Percentiles rank a stretch among this genome's conserved stretches.
Evolutionary conservation across 108 stramenopile genomes (phyloP).

Genomic region (Nitzschia putrida): DNA sequence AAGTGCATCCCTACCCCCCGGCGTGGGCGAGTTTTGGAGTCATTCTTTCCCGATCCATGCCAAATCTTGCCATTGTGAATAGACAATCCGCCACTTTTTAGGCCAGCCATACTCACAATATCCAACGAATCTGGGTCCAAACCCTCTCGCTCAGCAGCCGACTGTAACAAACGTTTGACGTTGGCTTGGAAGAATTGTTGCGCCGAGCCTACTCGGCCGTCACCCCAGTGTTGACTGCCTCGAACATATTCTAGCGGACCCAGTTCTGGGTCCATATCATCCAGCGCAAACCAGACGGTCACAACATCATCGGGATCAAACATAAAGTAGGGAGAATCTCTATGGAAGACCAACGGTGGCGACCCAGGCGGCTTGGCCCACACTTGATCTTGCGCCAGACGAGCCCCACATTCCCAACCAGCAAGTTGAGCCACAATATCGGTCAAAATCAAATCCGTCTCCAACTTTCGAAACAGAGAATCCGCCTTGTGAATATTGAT

Average conservation of each 20-base stretch:
- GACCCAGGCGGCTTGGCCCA: conserved; percentile 82
- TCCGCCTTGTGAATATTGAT: conserved; percentile 84
- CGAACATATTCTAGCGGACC: conserved; percentile 79
- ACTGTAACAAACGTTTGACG: conserved; percentile 43
- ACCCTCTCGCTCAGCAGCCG: conserved; percentile 57
- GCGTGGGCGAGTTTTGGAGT: conserved; percentile 42
- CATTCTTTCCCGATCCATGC: conserved; percentile 79
- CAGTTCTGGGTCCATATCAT: conserved; percentile 79
- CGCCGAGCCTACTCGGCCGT: conserved; percentile 59
- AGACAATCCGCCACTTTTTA: conserved; percentile 63
- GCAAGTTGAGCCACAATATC: conserved; percentile 63
- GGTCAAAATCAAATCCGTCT: conserved; percentile 47
- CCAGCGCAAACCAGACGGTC: conserved; percentile 83
- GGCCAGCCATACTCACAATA: conserved; percentile 62
- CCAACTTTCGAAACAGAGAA: conserved; percentile 62
- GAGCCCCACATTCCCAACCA: conserved; percentile 68
- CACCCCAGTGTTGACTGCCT: conserved; percentile 73
- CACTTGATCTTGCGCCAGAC: conserved; percentile 82
- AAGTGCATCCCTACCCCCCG: conserved; percentile 82
- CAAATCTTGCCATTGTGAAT: conserved; percentile 80
- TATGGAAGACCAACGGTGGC: conserved; percentile 75
- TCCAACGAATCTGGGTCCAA: conserved; percentile 44
- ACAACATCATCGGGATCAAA: conserved; percentile 72
- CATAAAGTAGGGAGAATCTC: conserved; percentile 86
- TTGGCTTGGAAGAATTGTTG: conserved; percentile 65